Conservation (phyloP, 768 basidiomycete genomes). For the Steccherinum ochraceum region DNA sequence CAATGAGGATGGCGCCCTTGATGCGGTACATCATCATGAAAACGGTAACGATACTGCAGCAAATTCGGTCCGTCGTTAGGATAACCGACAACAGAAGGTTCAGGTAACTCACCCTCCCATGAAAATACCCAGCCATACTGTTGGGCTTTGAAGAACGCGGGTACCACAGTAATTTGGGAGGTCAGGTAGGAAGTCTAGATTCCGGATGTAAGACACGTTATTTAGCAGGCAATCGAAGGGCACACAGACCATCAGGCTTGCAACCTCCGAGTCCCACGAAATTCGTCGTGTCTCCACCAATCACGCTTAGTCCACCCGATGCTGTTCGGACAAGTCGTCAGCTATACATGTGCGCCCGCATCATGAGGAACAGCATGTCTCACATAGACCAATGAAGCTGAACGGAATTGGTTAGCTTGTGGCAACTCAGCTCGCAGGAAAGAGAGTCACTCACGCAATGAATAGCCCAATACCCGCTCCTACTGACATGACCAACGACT, state of each 20-base stretch:
- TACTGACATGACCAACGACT: constrained; percentile 77
- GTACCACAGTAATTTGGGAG: constrained; percentile 56
- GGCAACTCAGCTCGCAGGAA: not conserved
- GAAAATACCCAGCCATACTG: constrained; percentile 87
- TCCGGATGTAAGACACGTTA: not conserved
- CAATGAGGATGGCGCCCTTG: constrained; percentile 76
- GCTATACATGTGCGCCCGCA: not conserved
- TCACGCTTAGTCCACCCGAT: constrained; percentile 61
- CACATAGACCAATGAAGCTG: constrained; percentile 74
- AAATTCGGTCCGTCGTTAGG: not conserved
- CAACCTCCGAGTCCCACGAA: constrained; percentile 78
- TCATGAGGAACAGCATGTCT: constrained; percentile 9
- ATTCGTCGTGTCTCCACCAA: constrained; percentile 67
- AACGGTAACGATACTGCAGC: constrained; percentile 59
- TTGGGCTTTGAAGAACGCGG: constrained; percentile 65
- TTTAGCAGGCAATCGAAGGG: not conserved
- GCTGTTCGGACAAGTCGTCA: constrained; percentile 31
- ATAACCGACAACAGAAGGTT: not conserved
- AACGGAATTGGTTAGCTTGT: constrained; percentile 6
- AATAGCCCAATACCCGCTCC: constrained; percentile 86
- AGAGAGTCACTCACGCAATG: constrained; percentile 55
- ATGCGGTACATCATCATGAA: constrained; percentile 81
- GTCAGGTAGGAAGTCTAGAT: constrained; percentile 34
- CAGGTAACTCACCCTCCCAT: constrained; percentile 57
- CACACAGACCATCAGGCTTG: constrained; percentile 34